Conservation (phyloP, 495 filamentous ascomycete species). For the Neurospora sp. region DNA sequence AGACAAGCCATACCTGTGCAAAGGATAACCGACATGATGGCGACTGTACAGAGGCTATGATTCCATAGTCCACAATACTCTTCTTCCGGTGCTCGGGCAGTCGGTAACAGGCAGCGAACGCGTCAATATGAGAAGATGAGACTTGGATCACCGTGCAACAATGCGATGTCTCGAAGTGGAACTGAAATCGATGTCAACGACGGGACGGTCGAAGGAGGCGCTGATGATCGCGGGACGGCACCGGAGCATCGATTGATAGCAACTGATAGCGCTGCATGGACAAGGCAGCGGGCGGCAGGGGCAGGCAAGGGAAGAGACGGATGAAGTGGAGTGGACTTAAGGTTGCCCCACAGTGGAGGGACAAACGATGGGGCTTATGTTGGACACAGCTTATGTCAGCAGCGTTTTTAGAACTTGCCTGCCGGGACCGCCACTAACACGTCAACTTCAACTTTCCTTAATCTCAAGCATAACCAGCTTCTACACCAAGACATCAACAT, state of each 20-base stretch:
- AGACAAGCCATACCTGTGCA: constrained; percentile 57
- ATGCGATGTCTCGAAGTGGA: neutral
- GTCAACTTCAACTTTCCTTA: neutral
- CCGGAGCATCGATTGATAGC: neutral
- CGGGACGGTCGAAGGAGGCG: neutral
- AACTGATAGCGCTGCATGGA: neutral
- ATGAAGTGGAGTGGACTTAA: neutral
- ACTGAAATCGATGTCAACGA: neutral
- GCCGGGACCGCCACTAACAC: neutral
- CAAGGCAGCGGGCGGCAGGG: neutral
- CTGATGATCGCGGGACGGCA: neutral
- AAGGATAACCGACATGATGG: constrained; percentile 73
- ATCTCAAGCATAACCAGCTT: neutral
- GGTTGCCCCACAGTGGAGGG: neutral
- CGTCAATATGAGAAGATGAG: neutral
- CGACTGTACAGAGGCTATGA: constrained; percentile 5
- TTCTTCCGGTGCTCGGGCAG: neutral
- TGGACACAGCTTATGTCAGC: neutral
- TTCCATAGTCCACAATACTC: constrained; percentile 8
- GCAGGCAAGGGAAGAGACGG: neutral
- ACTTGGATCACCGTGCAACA: neutral
- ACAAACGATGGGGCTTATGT: neutral
- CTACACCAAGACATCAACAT: neutral
- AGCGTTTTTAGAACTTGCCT: neutral
- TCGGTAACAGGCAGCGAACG: neutral